These are phyloP conservation scores for Condylostoma magnum DNA, from an alignment of 169 alveolate species.

Conservation along the genomic window DNA sequence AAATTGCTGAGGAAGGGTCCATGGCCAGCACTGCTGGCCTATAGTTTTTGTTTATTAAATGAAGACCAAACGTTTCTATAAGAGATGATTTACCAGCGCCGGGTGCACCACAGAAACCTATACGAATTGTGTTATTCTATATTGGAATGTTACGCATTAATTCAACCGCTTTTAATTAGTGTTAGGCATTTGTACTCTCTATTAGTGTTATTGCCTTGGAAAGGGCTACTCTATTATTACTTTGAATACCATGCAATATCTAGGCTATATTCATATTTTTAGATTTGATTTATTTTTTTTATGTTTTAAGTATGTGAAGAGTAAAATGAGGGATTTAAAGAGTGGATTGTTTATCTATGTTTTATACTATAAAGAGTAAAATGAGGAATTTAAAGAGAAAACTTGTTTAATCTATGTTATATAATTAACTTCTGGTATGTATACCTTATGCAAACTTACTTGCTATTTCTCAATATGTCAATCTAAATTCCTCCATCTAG, in stretches of 20 bases:
- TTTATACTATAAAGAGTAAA: too few relatives aligned
- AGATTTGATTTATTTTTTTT: too few relatives aligned
- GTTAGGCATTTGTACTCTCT: slow-evolving; percentile 43
- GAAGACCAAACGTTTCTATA: slow-evolving; percentile 51
- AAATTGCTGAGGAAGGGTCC: slow-evolving; percentile 55
- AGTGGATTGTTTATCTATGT: too few relatives aligned
- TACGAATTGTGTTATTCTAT: slow-evolving; percentile 31
- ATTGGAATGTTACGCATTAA: slow-evolving; percentile 24
- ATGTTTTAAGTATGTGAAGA: too few relatives aligned
- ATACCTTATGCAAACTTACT: too few relatives aligned
- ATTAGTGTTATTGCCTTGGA: slow-evolving; percentile 48
- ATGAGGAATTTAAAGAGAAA: too few relatives aligned
- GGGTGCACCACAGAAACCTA: slow-evolving; percentile 70
- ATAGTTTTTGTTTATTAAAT: slow-evolving; percentile 24
- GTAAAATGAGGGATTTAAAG: too few relatives aligned
- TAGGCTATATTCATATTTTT: too few relatives aligned
- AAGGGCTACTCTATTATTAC: slow-evolving; percentile 34
- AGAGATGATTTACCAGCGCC: slow-evolving; percentile 67
- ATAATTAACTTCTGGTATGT: too few relatives aligned
- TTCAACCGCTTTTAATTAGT: slow-evolving; percentile 30
- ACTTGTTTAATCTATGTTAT: too few relatives aligned
- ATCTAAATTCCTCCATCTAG: too few relatives aligned
- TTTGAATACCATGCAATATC: slow-evolving; percentile 3
- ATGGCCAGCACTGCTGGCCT: slow-evolving; percentile 56
- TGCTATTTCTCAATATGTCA: too few relatives aligned